phyloP scores from a whole-genome alignment of 2,329 filamentous ascomycete species.

The Colletotrichum scovillei region DNA sequence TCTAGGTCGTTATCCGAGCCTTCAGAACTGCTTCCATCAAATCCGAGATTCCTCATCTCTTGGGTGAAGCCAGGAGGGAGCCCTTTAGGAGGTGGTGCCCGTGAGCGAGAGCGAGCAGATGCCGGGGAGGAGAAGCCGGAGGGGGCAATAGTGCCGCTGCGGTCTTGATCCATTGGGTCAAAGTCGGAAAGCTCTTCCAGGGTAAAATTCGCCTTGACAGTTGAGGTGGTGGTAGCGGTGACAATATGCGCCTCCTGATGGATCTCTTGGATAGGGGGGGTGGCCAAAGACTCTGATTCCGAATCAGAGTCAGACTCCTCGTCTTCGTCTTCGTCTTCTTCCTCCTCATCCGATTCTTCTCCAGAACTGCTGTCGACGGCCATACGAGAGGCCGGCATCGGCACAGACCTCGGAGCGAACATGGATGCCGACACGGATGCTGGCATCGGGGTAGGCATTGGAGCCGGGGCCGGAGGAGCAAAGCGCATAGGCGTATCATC shows the following conservation, averaged over 20 bases:
- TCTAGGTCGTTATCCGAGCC: constrained; percentile 50
- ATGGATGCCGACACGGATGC: neutral
- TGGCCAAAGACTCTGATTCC: constrained; percentile 36
- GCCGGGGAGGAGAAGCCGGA: constrained; percentile 58
- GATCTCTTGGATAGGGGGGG: constrained; percentile 21
- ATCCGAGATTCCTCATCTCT: constrained; percentile 55
- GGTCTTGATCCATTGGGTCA: constrained; percentile 56
- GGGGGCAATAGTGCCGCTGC: constrained; percentile 55
- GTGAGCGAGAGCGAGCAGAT: constrained; percentile 54
- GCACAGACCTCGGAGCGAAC: neutral
- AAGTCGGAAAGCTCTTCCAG: constrained; percentile 60
- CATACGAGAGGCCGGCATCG: constrained; percentile 6
- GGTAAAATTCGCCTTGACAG: constrained; percentile 43
- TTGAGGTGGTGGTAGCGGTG: neutral
- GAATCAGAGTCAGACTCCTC: constrained; percentile 34
- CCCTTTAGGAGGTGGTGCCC: constrained; percentile 40
- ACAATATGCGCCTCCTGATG: constrained; percentile 18
- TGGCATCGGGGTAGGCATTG: constrained; percentile 27
- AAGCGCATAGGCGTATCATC: constrained; percentile 26
- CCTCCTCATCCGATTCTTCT: constrained; percentile 23
- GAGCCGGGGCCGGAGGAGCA: constrained; percentile 7
- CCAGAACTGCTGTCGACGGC: constrained; percentile 18
- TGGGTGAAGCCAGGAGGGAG: constrained; percentile 57
- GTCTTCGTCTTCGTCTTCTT: constrained; percentile 36
- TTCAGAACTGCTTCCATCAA: constrained; percentile 51